Evolutionary conservation across 2,329 filamentous ascomycete species (phyloP), one percentile per base, ranked within the genome.

Genomic region (Claviceps monticola): DNA sequence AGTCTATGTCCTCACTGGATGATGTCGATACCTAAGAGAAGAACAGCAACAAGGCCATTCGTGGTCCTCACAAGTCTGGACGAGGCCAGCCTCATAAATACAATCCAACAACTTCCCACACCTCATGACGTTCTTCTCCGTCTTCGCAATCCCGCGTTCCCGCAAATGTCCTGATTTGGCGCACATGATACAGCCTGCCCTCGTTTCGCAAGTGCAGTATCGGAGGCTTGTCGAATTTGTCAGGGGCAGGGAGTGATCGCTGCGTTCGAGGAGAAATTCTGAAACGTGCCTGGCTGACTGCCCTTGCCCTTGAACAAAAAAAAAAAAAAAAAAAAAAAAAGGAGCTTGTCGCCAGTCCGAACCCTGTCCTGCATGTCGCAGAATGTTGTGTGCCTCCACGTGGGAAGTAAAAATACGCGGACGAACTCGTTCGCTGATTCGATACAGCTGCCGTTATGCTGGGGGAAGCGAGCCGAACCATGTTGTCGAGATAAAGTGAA

Each of bases 311-410:
- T n/a, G n/a, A n/a, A n/a, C n/a, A n/a, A n/a, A n/a, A n/a, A n/a
- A n/a, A n/a, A n/a, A n/a, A n/a, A n/a, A n/a, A n/a, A n/a, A 42
- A 50, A 42, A 50, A 50, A 50, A 42, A 34, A 34, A 34, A 34
- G 9, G 29, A 34, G 29, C 29, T 34, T 34, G 9, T 45, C 17
- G n/a, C 26, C 38, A 45, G n/a, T 26, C 23, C 8, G 13, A 26
- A 46, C 43, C 8, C 13, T 19, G n/a, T 19, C 48, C 19, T n/a
- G 21, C 39, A 43, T 4, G 48, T 41, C 2, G 26, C 11, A 26
- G 26, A 46, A 16, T 7, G 42, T 45, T 45, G 23, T n/a, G 17
- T 8, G 39, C 6, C 41, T n/a, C 37, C 13, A 14, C 36, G 26
- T 16, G 39, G 11, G 11, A 42, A n/a, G 11, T 19, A 29, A 45